Evolutionary conservation across 208 protist genomes (phyloP), one percentile per base, ranked within the genome.

Genomic region (Trypanosoma scelopori): DNA sequence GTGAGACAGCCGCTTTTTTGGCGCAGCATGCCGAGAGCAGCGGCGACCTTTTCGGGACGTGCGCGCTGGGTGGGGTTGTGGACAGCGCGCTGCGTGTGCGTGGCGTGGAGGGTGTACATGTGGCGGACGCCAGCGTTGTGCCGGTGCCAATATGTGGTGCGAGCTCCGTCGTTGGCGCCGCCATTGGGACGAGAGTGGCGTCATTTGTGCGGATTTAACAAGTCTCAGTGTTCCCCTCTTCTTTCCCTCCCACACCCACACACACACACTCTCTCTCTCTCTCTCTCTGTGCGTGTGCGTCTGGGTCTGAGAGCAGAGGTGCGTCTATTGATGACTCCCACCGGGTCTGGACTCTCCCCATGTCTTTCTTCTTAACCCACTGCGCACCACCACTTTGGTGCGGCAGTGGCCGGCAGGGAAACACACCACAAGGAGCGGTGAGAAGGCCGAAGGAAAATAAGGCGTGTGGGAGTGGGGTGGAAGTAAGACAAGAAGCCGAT

Each of bases 51-150:
- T 91, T 82, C 47, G 87, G 87, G 27, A 93, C 87, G 20, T 93
- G 87, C 50, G 87, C 87, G 11, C 68, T 93, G 55, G 74, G 84
- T 32, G 61, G 52, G 13, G 87, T 93, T 16, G 84, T 91, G 57
- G 76, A 93, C 47, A 32, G 41, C 15, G 18, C 58, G 22, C 63
- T 91, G 65, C 59, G 65, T 18, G 80, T 93, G 63, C 69, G 64
- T 30, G 87, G 87, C 5, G 48, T 89, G 41, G 58, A 75, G 9
- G 84, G 87, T 22, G 53, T 93, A 18, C 52, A 66, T 12, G 82
- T 93, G 52, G 84, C 82, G 4, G 87, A 91, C 48, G 66, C 64
- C 22, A 91, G 84, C 59, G 70, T 93, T 20, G 87, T 93, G 43
- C 87, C 87, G n/a, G 32, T 56, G 57, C 84, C 87, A 23, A 93